These are phyloP conservation scores for Candida pini DNA, from an alignment of 805 yeast species.

Conservation along the genomic window DNA sequence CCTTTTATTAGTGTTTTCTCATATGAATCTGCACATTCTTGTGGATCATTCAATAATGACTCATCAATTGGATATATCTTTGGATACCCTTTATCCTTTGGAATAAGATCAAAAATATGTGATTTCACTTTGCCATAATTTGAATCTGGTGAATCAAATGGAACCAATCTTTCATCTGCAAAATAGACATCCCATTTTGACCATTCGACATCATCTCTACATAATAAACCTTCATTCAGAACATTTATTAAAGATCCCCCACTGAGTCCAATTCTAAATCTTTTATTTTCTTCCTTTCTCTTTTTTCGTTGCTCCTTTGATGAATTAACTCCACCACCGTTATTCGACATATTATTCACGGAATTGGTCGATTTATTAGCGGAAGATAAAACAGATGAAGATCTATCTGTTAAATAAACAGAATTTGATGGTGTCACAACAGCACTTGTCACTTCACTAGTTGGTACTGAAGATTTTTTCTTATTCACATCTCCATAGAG, in stretches of 20 bases:
- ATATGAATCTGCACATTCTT: conserved; percentile 90
- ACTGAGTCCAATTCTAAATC: conserved; percentile 86
- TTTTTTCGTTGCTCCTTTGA: conserved; percentile 33
- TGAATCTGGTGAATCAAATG: conserved; percentile 74
- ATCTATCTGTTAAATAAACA: neutral
- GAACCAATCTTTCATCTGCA: conserved; percentile 94
- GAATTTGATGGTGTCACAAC: neutral
- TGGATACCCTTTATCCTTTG: conserved; percentile 49
- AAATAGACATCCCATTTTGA: conserved; percentile 92
- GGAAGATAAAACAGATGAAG: conserved; percentile 5
- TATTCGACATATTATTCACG: conserved; percentile 7
- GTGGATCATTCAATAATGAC: conserved; percentile 66
- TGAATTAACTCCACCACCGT: conserved; percentile 7
- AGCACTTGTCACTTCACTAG: conserved; percentile 5
- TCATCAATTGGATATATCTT: conserved; percentile 81
- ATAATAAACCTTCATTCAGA: conserved; percentile 76
- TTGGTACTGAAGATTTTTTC: conserved; percentile 5
- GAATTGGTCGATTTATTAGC: conserved; percentile 10
- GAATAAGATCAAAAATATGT: conserved; percentile 68
- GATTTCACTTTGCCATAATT: conserved; percentile 88
- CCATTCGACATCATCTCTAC: conserved; percentile 73
- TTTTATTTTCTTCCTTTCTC: conserved; percentile 52
- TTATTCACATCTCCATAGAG: conserved; percentile 32
- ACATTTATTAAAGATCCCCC: conserved; percentile 93
- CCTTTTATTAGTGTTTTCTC: conserved; percentile 82